Evolutionary conservation across 257 asterid species (phyloP).

Genomic region (Knoxia roxburghii): DNA sequence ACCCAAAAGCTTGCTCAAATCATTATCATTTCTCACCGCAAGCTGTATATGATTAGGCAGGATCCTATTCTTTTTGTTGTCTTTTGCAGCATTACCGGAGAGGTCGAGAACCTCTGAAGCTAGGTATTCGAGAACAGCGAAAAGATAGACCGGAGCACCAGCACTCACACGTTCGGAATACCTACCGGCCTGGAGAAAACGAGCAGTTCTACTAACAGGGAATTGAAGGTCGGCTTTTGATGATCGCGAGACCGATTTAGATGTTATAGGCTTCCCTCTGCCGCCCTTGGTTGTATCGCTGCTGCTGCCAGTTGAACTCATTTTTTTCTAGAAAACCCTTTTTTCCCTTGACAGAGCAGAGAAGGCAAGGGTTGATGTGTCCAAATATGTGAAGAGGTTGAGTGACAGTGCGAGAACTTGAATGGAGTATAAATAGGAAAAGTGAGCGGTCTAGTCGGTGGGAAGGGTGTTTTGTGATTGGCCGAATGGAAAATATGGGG

Average conservation of each 20-base stretch:
- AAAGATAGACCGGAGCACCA: constrained; percentile 52
- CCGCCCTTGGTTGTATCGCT: constrained; percentile 30
- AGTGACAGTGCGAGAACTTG: background rate
- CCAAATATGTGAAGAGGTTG: background rate
- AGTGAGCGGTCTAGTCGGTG: constrained; percentile 3
- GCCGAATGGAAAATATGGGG: constrained; percentile 4
- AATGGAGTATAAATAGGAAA: background rate
- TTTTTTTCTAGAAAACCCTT: background rate
- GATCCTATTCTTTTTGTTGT: constrained; percentile 56
- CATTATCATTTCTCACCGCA: constrained; percentile 59
- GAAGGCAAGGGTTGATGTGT: background rate
- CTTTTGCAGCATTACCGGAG: constrained; percentile 72
- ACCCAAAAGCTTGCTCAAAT: constrained; percentile 44
- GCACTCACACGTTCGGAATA: constrained; percentile 64
- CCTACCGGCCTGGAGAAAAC: constrained; percentile 50
- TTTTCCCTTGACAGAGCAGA: too few species aligned
- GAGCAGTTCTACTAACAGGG: constrained; percentile 55
- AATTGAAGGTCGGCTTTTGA: constrained; percentile 61
- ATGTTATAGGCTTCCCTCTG: constrained; percentile 33
- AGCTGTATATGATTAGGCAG: constrained; percentile 54
- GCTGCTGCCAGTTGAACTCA: constrained; percentile 27
- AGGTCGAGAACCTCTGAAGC: constrained; percentile 73
- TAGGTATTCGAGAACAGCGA: constrained; percentile 60
- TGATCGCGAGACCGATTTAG: constrained; percentile 44
- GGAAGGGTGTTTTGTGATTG: constrained; percentile 11